Conservation (phyloP, 495 filamentous ascomycete genomes). For the Hyaloscypha variabilis region DNA sequence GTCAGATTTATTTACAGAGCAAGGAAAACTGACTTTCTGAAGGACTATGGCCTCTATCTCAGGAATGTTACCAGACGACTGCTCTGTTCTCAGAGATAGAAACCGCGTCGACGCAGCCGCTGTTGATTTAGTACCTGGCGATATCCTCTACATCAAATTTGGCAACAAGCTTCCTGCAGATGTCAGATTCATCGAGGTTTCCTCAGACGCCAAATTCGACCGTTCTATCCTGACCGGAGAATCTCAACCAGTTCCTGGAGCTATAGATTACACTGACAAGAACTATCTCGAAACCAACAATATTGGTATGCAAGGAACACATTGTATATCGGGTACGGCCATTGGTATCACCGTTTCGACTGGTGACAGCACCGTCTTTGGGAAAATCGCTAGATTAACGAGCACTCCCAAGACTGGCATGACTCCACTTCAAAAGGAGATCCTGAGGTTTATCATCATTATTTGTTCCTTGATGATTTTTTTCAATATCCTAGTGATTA, state of each 20-base stretch:
- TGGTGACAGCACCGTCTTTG: slow-evolving; percentile 27
- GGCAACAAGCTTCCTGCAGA: slow-evolving; percentile 72
- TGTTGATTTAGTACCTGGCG: slow-evolving; percentile 65
- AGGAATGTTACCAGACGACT: slow-evolving; percentile 66
- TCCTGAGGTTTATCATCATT: slow-evolving; percentile 64
- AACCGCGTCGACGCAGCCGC: slow-evolving; percentile 48
- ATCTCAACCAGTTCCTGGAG: slow-evolving; percentile 60
- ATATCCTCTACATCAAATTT: slow-evolving; percentile 60
- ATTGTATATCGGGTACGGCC: slow-evolving; percentile 64
- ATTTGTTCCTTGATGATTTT: slow-evolving; percentile 58
- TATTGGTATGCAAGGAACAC: slow-evolving; percentile 70
- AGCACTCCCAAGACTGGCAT: slow-evolving; percentile 59
- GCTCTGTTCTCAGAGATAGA: slow-evolving; percentile 59
- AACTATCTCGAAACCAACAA: slow-evolving; percentile 75
- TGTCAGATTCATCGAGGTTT: slow-evolving; percentile 62
- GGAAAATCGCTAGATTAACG: slow-evolving; percentile 65
- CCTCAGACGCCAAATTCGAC: slow-evolving; percentile 69
- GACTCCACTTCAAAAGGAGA: slow-evolving; percentile 66
- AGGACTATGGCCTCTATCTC: slow-evolving; percentile 64
- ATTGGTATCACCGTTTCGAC: slow-evolving; percentile 63
- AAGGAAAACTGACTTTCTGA: background rate
- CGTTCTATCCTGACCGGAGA: slow-evolving; percentile 69
- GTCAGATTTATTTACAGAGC: background rate
- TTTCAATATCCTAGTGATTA: slow-evolving; percentile 53
- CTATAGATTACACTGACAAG: slow-evolving; percentile 59